These are phyloP conservation scores for Glonium stellatum DNA, from an alignment of 495 filamentous ascomycete genomes.

Conservation along the genomic window DNA sequence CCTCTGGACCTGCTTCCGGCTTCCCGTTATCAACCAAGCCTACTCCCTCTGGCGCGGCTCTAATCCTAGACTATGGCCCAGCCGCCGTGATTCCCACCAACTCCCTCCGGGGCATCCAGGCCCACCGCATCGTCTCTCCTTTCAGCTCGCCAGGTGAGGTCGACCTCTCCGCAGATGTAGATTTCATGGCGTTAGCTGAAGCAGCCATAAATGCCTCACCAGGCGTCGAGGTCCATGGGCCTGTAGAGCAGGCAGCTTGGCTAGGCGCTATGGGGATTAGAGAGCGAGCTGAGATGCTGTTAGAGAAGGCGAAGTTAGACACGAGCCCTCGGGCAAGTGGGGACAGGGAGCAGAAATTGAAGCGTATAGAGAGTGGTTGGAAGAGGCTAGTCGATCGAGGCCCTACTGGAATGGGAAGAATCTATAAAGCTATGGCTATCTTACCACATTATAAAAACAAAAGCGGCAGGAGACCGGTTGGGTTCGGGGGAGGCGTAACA, in stretches of 20 bases:
- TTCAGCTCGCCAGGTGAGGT: slow-evolving; percentile 71
- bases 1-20: slow-evolving; percentile 14
- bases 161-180: slow-evolving; percentile 85
- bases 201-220: slow-evolving; percentile 64
- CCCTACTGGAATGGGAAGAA: slow-evolving; percentile 77
- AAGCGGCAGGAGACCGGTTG: slow-evolving; percentile 68
- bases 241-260: slow-evolving; percentile 78
- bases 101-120: slow-evolving; percentile 77
- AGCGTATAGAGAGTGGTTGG: slow-evolving; percentile 65
- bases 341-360: slow-evolving; percentile 32
- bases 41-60: slow-evolving; percentile 67
- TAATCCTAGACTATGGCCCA: slow-evolving; percentile 93
- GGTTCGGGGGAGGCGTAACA: slow-evolving; percentile 77
- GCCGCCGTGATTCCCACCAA: slow-evolving; percentile 69
- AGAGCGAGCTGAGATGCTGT: slow-evolving; percentile 66
- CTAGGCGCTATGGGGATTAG: slow-evolving; percentile 70
- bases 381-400: slow-evolving; percentile 71
- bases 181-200: slow-evolving; percentile 80
- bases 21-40: slow-evolving; percentile 45
- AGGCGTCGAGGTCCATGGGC: slow-evolving; percentile 85
- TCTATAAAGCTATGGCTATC: slow-evolving; percentile 91
- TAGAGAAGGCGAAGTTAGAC: slow-evolving; percentile 39
- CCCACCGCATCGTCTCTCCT: slow-evolving; percentile 65
- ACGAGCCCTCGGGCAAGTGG: slow-evolving; percentile 1
- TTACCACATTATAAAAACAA: slow-evolving; percentile 76